Evolutionary conservation across 2,329 filamentous ascomycete species (phyloP).

Genomic region (Alternaria sp.): DNA sequence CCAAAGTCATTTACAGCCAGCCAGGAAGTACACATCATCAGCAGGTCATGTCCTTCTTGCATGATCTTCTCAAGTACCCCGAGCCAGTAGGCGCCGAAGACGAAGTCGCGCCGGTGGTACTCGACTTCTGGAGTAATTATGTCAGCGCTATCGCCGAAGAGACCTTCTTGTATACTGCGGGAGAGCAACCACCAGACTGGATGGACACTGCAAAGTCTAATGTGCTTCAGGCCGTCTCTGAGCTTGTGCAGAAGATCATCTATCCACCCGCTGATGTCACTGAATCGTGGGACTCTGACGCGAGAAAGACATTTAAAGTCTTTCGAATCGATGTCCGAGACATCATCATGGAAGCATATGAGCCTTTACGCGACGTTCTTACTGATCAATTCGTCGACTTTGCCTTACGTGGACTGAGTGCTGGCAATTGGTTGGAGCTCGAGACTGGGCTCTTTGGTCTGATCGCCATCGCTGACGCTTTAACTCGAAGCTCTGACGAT

Average conservation of each 20-base stretch:
- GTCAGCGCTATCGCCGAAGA: conserved; percentile 72
- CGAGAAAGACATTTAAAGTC: conserved; percentile 72
- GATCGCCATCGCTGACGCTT: conserved; percentile 71
- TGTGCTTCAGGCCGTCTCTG: conserved; percentile 70
- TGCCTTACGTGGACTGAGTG: conserved; percentile 51
- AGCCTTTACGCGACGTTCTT: conserved; percentile 58
- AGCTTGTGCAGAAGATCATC: conserved; percentile 73
- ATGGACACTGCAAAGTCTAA: conserved; percentile 65
- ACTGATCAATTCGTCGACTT: conserved; percentile 58
- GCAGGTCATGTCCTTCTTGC: conserved; percentile 59
- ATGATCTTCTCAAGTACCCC: conserved; percentile 69
- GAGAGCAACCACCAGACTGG: conserved; percentile 60
- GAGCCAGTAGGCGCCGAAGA: conserved; percentile 77
- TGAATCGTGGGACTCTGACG: conserved; percentile 73
- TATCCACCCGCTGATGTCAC: conserved; percentile 69
- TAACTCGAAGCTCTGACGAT: conserved; percentile 66
- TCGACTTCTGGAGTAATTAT: conserved; percentile 84
- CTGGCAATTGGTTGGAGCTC: conserved; percentile 58
- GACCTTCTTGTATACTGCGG: conserved; percentile 44
- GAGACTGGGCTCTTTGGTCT: conserved; percentile 68
- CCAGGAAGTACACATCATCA: conserved; percentile 42
- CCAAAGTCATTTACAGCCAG: conserved; percentile 59
- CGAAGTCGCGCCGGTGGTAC: conserved; percentile 73
- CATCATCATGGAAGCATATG: conserved; percentile 75
- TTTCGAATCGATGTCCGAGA: conserved; percentile 83